Evolutionary conservation across 352 stramenopile species (phyloP).

Genomic region (Phytopythium chamaehyphon): DNA sequence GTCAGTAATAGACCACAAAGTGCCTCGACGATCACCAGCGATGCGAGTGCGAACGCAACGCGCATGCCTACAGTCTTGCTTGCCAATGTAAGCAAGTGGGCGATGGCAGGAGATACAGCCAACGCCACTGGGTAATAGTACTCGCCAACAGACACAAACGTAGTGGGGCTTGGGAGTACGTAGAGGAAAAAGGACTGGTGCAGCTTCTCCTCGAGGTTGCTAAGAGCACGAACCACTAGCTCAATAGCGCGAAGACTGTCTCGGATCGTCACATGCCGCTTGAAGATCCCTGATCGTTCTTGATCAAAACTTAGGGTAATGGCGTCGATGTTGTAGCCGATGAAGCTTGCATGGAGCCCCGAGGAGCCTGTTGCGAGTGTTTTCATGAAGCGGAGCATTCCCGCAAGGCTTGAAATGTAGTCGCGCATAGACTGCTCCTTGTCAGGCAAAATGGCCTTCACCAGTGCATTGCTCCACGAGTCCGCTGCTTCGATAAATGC

Average conservation of each 20-base stretch:
- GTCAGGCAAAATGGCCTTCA: constrained; percentile 8
- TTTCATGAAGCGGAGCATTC: constrained; percentile 83
- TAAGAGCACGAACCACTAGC: constrained; percentile 69
- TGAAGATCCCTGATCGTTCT: background rate
- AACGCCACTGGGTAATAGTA: constrained; percentile 84
- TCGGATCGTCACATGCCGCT: constrained; percentile 9
- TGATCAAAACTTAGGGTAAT: constrained; percentile 45
- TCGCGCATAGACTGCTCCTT: constrained; percentile 16
- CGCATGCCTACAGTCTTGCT: constrained; percentile 57
- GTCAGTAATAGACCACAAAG: constrained; percentile 19
- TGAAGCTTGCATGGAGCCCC: constrained; percentile 70
- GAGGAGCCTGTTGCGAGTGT: constrained; percentile 56
- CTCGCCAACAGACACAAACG: constrained; percentile 86
- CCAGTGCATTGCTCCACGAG: background rate
- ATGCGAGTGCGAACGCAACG: constrained; percentile 42
- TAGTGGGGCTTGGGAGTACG: constrained; percentile 57
- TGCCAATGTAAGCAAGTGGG: constrained; percentile 45
- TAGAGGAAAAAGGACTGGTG: constrained; percentile 90
- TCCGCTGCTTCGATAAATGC: constrained; percentile 4
- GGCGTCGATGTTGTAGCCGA: constrained; percentile 85
- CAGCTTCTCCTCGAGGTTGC: constrained; percentile 87
- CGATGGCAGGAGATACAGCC: constrained; percentile 59
- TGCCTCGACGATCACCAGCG: constrained; percentile 34
- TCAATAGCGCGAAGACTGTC: constrained; percentile 54
- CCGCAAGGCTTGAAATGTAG: constrained; percentile 52